Conservation (phyloP, 2,329 filamentous ascomycete species). For the Penicillium sp. region DNA sequence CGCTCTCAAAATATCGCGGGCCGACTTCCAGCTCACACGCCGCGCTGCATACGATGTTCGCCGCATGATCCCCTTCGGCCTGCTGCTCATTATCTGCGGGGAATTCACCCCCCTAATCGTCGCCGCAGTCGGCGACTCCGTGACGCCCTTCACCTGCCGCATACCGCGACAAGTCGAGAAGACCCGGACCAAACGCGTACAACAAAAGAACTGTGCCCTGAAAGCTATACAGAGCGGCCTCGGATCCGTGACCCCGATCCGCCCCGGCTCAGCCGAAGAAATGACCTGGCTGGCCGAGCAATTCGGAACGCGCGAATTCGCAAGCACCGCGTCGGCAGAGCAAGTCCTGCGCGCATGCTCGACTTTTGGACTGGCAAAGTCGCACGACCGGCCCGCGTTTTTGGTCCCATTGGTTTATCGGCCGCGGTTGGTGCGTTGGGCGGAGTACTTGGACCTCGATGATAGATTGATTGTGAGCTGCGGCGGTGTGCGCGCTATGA, state of each 20-base stretch:
- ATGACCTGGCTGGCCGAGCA: constrained; percentile 27
- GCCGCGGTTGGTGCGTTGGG: constrained; percentile 49
- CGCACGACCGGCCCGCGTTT: constrained; percentile 41
- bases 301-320: constrained; percentile 21
- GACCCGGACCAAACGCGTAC: constrained; percentile 52
- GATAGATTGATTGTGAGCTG: constrained; percentile 63
- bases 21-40: constrained; percentile 65
- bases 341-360: constrained; percentile 33
- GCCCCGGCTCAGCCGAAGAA: constrained; percentile 20
- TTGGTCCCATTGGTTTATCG: constrained; percentile 46
- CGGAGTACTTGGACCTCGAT: constrained; percentile 66
- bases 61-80: constrained; percentile 72
- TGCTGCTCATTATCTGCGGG: constrained; percentile 73
- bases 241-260: constrained; percentile 16
- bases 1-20: constrained; percentile 49
- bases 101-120: constrained; percentile 84
- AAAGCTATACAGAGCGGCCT: constrained; percentile 19
- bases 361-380: constrained; percentile 29
- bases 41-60: constrained; percentile 68
- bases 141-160: constrained; percentile 77
- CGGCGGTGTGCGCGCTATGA: constrained; percentile 59
- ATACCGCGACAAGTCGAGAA: constrained; percentile 70
- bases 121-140: constrained; percentile 60
- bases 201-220: constrained; percentile 28
- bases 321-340: constrained; percentile 18